Conservation (phyloP, 2,329 filamentous ascomycete species). For the Furcasterigmium furcatum region DNA sequence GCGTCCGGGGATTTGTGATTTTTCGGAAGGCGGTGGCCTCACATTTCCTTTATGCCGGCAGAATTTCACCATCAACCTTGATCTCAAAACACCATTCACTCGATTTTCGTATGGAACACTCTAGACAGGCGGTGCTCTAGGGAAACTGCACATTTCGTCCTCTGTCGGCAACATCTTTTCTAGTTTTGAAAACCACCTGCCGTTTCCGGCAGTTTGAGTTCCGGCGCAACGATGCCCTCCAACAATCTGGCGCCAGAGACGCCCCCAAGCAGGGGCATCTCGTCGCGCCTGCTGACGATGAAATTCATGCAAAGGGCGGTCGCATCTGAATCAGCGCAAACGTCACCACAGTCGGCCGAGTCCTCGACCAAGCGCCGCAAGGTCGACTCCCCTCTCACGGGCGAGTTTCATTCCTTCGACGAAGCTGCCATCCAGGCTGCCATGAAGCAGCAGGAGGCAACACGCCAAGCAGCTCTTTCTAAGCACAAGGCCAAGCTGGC, state of each 20-base stretch:
- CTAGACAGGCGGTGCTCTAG: too few relatives aligned
- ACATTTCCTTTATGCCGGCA: neutral
- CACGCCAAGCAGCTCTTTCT: conserved; percentile 58
- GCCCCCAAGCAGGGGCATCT: conserved; percentile 62
- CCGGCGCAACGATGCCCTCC: neutral
- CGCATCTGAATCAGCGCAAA: conserved; percentile 41
- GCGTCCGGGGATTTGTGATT: neutral
- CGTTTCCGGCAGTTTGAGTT: too few relatives aligned
- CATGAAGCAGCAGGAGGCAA: conserved; percentile 63
- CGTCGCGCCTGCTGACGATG: conserved; percentile 86
- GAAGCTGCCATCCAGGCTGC: conserved; percentile 60
- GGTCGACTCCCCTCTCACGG: conserved; percentile 26
- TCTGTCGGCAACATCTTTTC: neutral
- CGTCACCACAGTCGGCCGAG: conserved; percentile 41
- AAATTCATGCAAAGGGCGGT: conserved; percentile 95
- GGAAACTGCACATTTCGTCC: neutral
- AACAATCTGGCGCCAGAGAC: conserved; percentile 45
- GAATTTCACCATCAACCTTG: neutral
- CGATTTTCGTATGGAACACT: too few relatives aligned
- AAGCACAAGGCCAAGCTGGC: conserved; percentile 59
- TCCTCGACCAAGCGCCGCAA: conserved; percentile 64
- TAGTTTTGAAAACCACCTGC: neutral
- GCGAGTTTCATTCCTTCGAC: conserved; percentile 44
- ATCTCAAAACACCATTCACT: too few relatives aligned
- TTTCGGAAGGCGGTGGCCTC: neutral